These are phyloP conservation scores for Saccharomycopsis sp. DNA, from an alignment of 805 yeast genomes.

Conservation along the genomic window DNA sequence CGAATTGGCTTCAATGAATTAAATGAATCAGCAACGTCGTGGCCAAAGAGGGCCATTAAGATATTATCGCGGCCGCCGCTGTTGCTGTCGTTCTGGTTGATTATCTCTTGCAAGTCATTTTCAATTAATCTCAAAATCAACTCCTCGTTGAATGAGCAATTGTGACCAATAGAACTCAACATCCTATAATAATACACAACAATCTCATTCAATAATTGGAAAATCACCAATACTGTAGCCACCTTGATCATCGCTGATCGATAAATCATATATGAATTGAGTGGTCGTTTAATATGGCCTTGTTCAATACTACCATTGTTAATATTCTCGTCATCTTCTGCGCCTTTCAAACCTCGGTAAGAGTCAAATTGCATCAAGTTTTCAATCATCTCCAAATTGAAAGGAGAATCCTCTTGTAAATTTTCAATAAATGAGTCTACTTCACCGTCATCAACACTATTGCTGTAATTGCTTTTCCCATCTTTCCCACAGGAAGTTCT, in stretches of 20 bases:
- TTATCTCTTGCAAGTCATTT: conserved; percentile 11
- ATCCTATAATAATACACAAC: conserved; percentile 15
- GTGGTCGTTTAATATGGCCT: conserved; percentile 37
- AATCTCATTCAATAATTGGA: conserved; percentile 20
- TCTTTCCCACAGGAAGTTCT: conserved; percentile 16
- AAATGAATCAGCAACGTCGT: background rate
- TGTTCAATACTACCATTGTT: background rate
- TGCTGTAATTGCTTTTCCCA: background rate
- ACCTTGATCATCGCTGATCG: conserved; percentile 37
- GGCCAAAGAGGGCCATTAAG: background rate
- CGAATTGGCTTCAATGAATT: background rate
- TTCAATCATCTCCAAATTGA: background rate
- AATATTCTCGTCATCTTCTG: conserved; percentile 6
- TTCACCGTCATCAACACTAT: background rate
- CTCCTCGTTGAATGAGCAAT: conserved; percentile 19
- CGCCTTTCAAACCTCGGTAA: conserved; percentile 4
- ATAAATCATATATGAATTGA: conserved; percentile 43
- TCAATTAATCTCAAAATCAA: conserved; percentile 12
- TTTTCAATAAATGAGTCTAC: background rate
- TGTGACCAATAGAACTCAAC: conserved; percentile 11
- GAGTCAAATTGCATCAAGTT: conserved; percentile 7
- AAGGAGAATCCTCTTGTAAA: conserved; percentile 1
- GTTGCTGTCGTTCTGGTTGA: too few relatives aligned
- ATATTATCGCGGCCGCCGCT: too few relatives aligned
- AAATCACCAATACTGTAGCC: conserved; percentile 27